phyloP scores from a whole-genome alignment of 179 eudicot genomes.

The Monotropa hypopitys region DNA sequence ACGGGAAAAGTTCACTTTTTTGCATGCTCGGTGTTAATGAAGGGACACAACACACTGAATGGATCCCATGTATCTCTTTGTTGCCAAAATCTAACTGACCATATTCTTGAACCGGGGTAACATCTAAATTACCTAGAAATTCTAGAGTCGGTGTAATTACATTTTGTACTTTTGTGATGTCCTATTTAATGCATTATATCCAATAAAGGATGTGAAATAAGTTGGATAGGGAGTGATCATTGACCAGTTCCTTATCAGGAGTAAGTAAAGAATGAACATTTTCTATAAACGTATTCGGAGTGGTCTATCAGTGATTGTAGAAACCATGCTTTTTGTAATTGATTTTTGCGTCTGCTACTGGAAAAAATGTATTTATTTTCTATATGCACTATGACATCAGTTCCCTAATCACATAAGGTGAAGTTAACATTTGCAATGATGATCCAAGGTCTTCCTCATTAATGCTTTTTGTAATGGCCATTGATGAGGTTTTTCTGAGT shows the following conservation, averaged over 20 bases:
- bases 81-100: no score
- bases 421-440: not conserved
- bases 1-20: not conserved
- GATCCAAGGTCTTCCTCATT: not conserved
- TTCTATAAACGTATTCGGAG: no score
- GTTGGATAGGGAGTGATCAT: no score
- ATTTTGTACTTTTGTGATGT: no score
- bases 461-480: not conserved
- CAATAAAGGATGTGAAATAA: no score
- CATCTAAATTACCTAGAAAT: no score
- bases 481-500: not conserved
- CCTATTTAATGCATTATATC: no score
- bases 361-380: not conserved
- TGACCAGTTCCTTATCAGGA: no score
- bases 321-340: not conserved
- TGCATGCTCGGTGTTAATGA: not conserved
- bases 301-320: no score
- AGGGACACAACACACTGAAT: not conserved
- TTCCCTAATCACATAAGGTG: not conserved
- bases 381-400: not conserved
- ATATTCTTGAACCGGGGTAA: no score
- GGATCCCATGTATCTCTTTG: not conserved
- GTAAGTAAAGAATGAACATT: no score
- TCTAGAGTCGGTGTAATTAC: no score
- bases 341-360: not conserved